Evolutionary conservation across 2,329 filamentous ascomycete species (phyloP), one percentile per base, ranked within the genome.

Genomic region (Paradendryphiella salina): DNA sequence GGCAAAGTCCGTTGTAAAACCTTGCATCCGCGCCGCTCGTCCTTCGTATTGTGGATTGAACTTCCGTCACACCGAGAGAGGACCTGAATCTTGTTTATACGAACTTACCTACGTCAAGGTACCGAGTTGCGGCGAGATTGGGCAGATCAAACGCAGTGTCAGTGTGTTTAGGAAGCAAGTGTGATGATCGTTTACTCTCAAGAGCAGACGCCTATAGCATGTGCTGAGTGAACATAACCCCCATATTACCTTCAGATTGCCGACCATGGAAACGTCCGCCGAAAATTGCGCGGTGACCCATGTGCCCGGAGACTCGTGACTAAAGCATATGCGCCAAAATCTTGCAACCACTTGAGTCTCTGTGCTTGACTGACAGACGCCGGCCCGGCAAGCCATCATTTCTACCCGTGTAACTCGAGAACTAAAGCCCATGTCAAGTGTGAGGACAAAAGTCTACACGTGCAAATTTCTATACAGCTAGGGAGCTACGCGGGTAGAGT

Each of bases 361-460:
- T 44, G 20, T 28, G 26, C 10, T 14, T 21, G 20, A 28, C 21
- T 17, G 11, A 31, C 33, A 31, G 17, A 15, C 18, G 9, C 20
- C 42, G 42, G 42, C 33, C 42, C 42, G 42, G 34, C 42, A 37
- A 37, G 33, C 42, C 42, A 37, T n/a, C 33, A 36, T 35, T 29
- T 7, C 37, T 23, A 8, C 33, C 20, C 26, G 15, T 13, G 14
- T 17, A 15, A 10, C 18, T 15, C 29, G 20, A 20, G 13, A 37
- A 15, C 17, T 17, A 37, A 15, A 45, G 9, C 26, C 18, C 18
- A 26, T 11, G 15, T 35, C 15, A 15, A n/a, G 11, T 11, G 20
- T 14, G 8, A 26, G 5, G 20, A 5, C 31, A 35, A 15, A 28
- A 11, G 13, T 31, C 18, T 32, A 33, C 29, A 42, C 33, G n/a